phyloP scores from a whole-genome alignment of 139 green algal species.

The Tetraselmis chui region DNA sequence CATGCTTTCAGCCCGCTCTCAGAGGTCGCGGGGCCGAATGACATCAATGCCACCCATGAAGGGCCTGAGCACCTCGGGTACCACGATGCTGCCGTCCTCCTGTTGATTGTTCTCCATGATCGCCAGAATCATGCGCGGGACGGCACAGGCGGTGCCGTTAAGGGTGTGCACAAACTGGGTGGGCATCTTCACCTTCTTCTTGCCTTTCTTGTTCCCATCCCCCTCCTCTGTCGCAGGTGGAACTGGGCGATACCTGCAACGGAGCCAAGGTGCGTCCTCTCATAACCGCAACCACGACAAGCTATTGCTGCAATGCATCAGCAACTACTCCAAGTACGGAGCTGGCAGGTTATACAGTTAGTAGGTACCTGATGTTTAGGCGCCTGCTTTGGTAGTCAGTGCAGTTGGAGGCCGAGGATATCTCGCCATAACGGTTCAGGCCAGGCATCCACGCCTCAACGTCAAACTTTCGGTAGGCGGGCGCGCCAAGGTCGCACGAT shows the following conservation, averaged over 20 bases:
- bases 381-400: slow-evolving; percentile 96
- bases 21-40: slow-evolving; percentile 51
- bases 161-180: slow-evolving; percentile 93
- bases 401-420: slow-evolving; percentile 94
- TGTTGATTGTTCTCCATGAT: slow-evolving; percentile 96
- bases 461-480: slow-evolving; percentile 95
- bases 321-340: too few relatives aligned
- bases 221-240: slow-evolving; percentile 1
- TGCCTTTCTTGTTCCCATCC: slow-evolving; percentile 41
- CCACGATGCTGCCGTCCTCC: slow-evolving; percentile 79
- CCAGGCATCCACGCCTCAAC: slow-evolving; percentile 99
- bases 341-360: too few relatives aligned
- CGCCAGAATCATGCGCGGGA: slow-evolving; percentile 93
- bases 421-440: slow-evolving; percentile 88
- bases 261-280: slow-evolving; percentile 7
- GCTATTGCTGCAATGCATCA: too few relatives aligned
- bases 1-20: too few relatives aligned
- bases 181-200: slow-evolving; percentile 42
- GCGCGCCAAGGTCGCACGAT: slow-evolving; percentile 85
- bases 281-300: background rate
- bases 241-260: background rate
- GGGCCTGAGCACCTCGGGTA: slow-evolving; percentile 78
- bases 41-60: slow-evolving; percentile 87
- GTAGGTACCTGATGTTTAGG: slow-evolving; percentile 74
- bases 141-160: slow-evolving; percentile 93